phyloP scores from a whole-genome alignment of 73 alveolate genomes.

The Tetrahymena malaccensis region DNA sequence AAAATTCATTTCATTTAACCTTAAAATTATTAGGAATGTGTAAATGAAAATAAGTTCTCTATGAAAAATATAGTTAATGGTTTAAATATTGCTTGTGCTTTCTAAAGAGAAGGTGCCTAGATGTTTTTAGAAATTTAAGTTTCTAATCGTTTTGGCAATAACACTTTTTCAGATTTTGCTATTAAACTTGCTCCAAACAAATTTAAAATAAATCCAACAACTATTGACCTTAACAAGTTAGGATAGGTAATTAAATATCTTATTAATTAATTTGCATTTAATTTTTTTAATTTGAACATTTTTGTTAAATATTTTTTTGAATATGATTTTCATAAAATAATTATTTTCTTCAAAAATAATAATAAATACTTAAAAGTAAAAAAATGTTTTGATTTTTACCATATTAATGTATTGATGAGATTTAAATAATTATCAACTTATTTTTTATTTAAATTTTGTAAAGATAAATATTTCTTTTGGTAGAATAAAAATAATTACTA shows the following conservation, averaged over 20 bases:
- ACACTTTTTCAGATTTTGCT: not conserved
- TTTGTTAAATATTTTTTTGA: too few species aligned
- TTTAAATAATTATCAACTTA: too few species aligned
- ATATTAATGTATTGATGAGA: too few species aligned
- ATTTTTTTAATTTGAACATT: too few species aligned
- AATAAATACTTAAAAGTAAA: too few species aligned
- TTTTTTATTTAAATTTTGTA: not conserved
- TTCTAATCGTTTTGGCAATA: not conserved
- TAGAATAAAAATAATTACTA: too few species aligned
- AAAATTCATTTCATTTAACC: not conserved
- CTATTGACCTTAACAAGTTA: not conserved
- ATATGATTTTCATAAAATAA: too few species aligned
- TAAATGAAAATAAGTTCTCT: not conserved
- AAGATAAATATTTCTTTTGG: too few species aligned
- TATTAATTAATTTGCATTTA: not conserved
- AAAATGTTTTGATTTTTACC: too few species aligned
- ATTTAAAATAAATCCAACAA: not conserved
- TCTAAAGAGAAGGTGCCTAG: not conserved
- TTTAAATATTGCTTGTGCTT: not conserved
- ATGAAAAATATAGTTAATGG: not conserved
- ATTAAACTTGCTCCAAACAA: not conserved
- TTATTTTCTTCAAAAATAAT: too few species aligned
- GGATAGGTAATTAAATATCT: not conserved
- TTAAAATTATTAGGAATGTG: not conserved
- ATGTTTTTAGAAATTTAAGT: not conserved